Evolutionary conservation across 192 early-diverging fungal species (phyloP).

Genomic region (Entomortierella chlamydospora): DNA sequence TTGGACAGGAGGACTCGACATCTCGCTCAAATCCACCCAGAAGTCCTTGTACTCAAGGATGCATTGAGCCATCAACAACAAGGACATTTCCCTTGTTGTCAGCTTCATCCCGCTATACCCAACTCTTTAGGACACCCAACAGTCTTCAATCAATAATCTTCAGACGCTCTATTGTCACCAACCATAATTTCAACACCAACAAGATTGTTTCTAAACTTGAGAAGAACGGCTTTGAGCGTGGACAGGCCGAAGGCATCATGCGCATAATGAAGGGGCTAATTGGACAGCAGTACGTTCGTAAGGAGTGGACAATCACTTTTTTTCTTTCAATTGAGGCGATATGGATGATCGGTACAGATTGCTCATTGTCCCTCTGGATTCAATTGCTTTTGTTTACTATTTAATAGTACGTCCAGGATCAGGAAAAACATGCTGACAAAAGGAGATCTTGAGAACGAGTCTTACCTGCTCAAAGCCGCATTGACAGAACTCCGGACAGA

Average conservation of each 20-base stretch:
- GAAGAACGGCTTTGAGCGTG: slow-evolving; percentile 71
- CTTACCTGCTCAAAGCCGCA: slow-evolving; percentile 86
- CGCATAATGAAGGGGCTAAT: slow-evolving; percentile 76
- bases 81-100: slow-evolving; percentile 21
- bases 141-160: slow-evolving; percentile 12
- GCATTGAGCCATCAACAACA: neutral
- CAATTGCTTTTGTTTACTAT: too few relatives aligned
- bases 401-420: slow-evolving; percentile 58
- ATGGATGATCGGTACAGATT: too few relatives aligned
- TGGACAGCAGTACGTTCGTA: slow-evolving; percentile 64
- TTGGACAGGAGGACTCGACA: slow-evolving; percentile 24
- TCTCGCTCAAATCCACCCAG: slow-evolving; percentile 4
- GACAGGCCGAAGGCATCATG: slow-evolving; percentile 83
- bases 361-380: too few relatives aligned
- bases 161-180: slow-evolving; percentile 34
- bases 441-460: slow-evolving; percentile 87
- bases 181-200: slow-evolving; percentile 84
- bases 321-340: neutral
- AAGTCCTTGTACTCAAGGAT: neutral
- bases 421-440: slow-evolving; percentile 70
- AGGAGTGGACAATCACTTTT: neutral
- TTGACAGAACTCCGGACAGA: slow-evolving; percentile 85
- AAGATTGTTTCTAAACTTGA: slow-evolving; percentile 74
- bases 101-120: slow-evolving; percentile 33
- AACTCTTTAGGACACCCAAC: slow-evolving; percentile 6